A percentile compares a stretch with the other conserved stretches of the same genome.
Evolutionary conservation across 495 filamentous ascomycete species (phyloP).

Genomic region (Thozetella sp.): DNA sequence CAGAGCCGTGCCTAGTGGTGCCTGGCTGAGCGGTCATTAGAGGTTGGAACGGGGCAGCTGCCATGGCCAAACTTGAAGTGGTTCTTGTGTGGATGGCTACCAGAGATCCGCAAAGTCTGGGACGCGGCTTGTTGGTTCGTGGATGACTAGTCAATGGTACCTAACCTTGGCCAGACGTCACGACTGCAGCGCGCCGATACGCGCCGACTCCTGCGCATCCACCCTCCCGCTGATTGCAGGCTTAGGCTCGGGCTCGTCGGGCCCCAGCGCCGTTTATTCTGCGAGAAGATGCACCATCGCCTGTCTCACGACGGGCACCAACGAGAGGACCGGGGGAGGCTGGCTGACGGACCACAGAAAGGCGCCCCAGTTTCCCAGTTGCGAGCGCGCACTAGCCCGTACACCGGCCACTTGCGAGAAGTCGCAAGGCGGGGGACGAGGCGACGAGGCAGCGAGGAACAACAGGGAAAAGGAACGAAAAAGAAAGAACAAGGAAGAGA

Average conservation of each 20-base stretch:
- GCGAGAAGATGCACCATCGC: too few relatives aligned
- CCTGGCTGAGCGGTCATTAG: not conserved
- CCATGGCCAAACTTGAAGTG: not conserved
- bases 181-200: too few relatives aligned
- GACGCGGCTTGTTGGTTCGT: conserved; percentile 5
- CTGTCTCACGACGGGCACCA: too few relatives aligned
- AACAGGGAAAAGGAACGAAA: not conserved
- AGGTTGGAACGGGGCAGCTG: not conserved
- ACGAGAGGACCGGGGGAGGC: too few relatives aligned
- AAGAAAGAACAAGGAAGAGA: not conserved
- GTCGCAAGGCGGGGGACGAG: not conserved
- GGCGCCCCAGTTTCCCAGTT: too few relatives aligned
- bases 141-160: not conserved
- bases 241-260: too few relatives aligned
- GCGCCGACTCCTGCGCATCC: too few relatives aligned
- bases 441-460: not conserved
- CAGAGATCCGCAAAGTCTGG: conserved; percentile 20
- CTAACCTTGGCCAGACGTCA: conserved; percentile 2
- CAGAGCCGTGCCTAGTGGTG: too few relatives aligned
- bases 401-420: not conserved
- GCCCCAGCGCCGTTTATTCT: too few relatives aligned
- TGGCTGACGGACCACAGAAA: too few relatives aligned
- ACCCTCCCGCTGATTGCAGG: too few relatives aligned
- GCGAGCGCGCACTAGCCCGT: too few relatives aligned
- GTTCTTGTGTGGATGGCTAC: conserved; percentile 10